Evolutionary conservation across 306 rosid genomes (phyloP), one percentile per base, ranked within the genome.

Genomic region (Fragaria nilgerrensis): DNA sequence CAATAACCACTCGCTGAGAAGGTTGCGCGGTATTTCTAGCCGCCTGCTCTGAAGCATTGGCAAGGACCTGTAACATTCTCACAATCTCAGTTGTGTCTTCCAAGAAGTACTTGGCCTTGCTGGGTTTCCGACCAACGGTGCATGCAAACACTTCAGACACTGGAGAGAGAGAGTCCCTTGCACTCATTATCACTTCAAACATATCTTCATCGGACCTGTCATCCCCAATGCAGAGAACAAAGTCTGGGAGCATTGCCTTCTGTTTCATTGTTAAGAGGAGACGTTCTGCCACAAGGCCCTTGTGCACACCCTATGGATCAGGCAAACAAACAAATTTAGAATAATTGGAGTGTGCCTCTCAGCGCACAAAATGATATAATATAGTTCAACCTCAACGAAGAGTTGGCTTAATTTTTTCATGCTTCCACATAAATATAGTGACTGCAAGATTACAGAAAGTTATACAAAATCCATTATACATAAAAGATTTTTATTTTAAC

Each of bases 151-250:
- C 82, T 52, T 88, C 90, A 0, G 88, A 88, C 9, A 78, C 86
- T 0, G 89, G 86, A 22, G 85, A 84, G 66, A 88, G 86, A 50
- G 86, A 75, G 27, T 74, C 85, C 66, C 74, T 72, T n/a, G 89
- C 78, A 65, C 80, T 78, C 55, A 9, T 48, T 77, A 88, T 88
- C 58, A 80, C 85, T 80, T 90, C 96, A 8, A 93, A 93, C 98
- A 93, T 91, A 74, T 93, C 98, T 82, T 93, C 98, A 1, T 91
- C 97, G 0, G 98, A 93, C 73, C 96, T 83, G 84, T 93, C 97
- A 68, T 93, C 98, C 55, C 98, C 98, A 53, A 93, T 91, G 52
- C 98, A 93, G 43, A 93, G 82, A 74, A 93, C 92, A 50, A 93
- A 91, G 76, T 93, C 97, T 19, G 96, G 96, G 52, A 68, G 85